Percentiles rank a stretch among this genome's conserved stretches.
These are phyloP conservation scores for Aurinia saxatilis DNA, from an alignment of 345 rosid genomes.

Conservation along the genomic window DNA sequence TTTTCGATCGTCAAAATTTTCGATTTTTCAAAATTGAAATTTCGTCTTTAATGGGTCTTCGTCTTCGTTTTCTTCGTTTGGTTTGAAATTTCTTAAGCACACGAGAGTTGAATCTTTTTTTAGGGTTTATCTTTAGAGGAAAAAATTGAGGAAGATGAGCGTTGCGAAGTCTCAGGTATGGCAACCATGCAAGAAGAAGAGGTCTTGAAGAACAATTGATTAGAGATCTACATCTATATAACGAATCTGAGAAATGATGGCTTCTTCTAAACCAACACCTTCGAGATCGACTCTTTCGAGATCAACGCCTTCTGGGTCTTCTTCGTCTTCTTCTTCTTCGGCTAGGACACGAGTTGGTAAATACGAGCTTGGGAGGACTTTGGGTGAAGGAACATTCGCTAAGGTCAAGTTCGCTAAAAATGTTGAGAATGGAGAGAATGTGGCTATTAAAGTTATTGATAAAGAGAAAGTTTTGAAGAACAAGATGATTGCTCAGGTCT, in stretches of 20 bases:
- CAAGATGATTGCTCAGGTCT: conserved; percentile 93
- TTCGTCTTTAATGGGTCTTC: not conserved
- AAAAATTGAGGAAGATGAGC: conserved; percentile 40
- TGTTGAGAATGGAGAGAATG: conserved; percentile 58
- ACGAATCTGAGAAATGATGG: conserved; percentile 30
- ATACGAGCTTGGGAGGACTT: conserved; percentile 88
- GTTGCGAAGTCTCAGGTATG: conserved; percentile 90
- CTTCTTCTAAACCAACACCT: conserved; percentile 29
- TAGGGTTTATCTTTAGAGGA: not conserved
- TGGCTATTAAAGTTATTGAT: conserved; percentile 89
- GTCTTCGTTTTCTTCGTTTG: conserved; percentile 8
- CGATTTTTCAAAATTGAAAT: not conserved
- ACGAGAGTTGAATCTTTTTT: conserved; percentile 8
- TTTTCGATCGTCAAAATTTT: not conserved
- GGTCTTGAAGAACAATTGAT: conserved; percentile 34
- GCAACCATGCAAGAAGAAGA: conserved; percentile 99
- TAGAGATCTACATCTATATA: not conserved
- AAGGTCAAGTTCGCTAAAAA: conserved; percentile 95
- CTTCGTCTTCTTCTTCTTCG: not conserved
- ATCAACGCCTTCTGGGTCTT: conserved; percentile 5
- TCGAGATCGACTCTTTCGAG: conserved; percentile 30
- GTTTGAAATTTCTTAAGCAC: conserved; percentile 20
- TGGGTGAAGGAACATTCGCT: conserved; percentile 96
- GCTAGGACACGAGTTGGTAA: conserved; percentile 91
- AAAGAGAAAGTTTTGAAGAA: conserved; percentile 85